Base-by-base conservation (phyloP, 306 rosid species). In the Astragalus glycyphyllos region DNA sequence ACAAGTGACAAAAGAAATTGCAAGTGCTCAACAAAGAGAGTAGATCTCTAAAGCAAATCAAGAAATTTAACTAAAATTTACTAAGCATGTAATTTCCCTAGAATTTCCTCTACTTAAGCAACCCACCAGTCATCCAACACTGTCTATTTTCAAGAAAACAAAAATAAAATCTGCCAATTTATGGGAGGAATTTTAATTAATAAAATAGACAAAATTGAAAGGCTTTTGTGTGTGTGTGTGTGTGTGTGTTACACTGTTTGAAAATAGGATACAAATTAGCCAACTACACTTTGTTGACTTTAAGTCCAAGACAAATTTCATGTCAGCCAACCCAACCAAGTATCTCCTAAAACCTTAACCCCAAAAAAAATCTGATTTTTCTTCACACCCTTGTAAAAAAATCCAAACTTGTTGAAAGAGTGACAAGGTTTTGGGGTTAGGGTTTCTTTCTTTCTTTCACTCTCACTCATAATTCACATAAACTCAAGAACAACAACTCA, bases 391-490 rank as follows among this genome's bases (percentile, higher is more conserved):
- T 40, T 66, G 62, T 38, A 11, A 42, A 66, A 70, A 75, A 62
- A 65, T 20, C 62, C 40, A 62, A 67, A 56, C 71, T 61, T 71
- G 47, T 34, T 5, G 41, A 58, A 58, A 61, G 35, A 7, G 14
- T 40, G 60, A 12, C 68, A 53, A 32, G 15, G 6, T 76, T 20
- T 15, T 35, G 7, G 23, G 47, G 16, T 42, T 37, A 6, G 3
- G 23, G 37, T 8, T 55, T 6, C 77, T 8, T n/a, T n/a, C 15
- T 38, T 51, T 32, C 74, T 14, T 10, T 40, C 65, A 40, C 54
- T 56, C 73, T 61, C 44, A 40, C 57, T 35, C 77, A 72, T 69
- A 65, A 81, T 61, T 45, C 83, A 14, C 58, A 55, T 16, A 55
- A 65, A 69, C 71, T 58, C 47, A 56, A 79, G 5, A 58, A 50